A percentile compares a stretch with the other conserved stretches of the same genome.
phyloP scores from a whole-genome alignment of 768 basidiomycete genomes.

The Russula compacta region DNA sequence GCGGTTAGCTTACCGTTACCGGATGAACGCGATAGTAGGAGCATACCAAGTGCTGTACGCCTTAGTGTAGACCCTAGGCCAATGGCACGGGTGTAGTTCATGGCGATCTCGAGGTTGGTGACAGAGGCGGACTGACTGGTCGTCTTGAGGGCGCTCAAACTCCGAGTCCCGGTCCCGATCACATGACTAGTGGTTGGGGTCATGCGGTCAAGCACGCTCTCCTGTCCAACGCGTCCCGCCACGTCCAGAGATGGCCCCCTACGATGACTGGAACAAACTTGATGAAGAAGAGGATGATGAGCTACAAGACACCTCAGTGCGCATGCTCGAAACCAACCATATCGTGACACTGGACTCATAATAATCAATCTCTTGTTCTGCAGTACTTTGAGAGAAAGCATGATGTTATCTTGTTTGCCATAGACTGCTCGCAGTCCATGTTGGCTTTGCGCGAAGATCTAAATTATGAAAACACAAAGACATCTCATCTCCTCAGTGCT shows the following conservation, averaged over 20 bases:
- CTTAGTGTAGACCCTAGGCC: slow-evolving; percentile 52
- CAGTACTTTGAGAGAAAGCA: slow-evolving; percentile 65
- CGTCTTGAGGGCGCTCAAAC: neutral
- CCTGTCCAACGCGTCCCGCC: neutral
- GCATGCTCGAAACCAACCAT: slow-evolving; percentile 12
- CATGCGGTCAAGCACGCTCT: neutral
- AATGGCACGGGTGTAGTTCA: slow-evolving; percentile 41
- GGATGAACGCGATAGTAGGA: neutral
- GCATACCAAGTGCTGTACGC: slow-evolving; percentile 32
- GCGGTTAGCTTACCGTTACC: neutral
- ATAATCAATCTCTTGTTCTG: neutral
- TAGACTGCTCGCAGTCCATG: slow-evolving; percentile 93
- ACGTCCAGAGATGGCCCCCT: slow-evolving; percentile 44
- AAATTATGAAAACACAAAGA: slow-evolving; percentile 54
- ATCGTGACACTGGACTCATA: neutral
- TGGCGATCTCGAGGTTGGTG: neutral
- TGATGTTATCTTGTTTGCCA: slow-evolving; percentile 90
- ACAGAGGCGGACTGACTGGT: neutral
- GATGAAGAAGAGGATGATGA: slow-evolving; percentile 82
- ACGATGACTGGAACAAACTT: slow-evolving; percentile 72
- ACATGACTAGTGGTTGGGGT: neutral
- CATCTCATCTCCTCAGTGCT: slow-evolving; percentile 68
- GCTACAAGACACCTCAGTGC: slow-evolving; percentile 58
- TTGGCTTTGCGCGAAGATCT: slow-evolving; percentile 58
- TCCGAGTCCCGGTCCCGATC: neutral